Percentiles rank a stretch among this genome's conserved stretches.
These are phyloP conservation scores for Globisporangium mamillatum DNA, from an alignment of 352 stramenopile species.

Conservation along the genomic window DNA sequence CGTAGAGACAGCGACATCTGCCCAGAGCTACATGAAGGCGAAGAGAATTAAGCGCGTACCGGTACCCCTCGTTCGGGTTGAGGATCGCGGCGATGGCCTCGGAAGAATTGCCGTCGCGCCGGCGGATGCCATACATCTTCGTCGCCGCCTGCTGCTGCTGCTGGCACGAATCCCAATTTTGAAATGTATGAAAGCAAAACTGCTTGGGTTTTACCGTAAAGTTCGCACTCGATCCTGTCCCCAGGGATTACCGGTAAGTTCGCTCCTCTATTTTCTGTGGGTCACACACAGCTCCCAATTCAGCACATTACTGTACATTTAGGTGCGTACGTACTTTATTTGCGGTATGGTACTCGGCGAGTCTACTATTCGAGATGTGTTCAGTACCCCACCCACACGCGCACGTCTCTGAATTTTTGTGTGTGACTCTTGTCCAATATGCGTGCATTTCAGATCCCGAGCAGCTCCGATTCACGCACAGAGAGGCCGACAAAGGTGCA, in stretches of 20 bases:
- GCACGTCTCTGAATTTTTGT: not conserved
- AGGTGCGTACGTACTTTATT: too few relatives aligned
- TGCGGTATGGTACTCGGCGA: not conserved
- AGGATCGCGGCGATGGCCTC: conserved; percentile 62
- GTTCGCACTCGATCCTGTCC: not conserved
- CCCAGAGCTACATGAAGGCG: not conserved
- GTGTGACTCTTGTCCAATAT: conserved; percentile 25
- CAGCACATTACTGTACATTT: too few relatives aligned
- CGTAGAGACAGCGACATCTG: not conserved
- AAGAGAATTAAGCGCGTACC: conserved; percentile 22
- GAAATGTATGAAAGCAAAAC: not conserved
- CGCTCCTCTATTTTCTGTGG: not conserved
- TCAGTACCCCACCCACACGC: not conserved
- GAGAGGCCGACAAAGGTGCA: too few relatives aligned
- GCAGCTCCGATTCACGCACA: not conserved
- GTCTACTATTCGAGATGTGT: conserved; percentile 2
- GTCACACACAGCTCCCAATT: not conserved
- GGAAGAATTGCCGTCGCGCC: conserved; percentile 67
- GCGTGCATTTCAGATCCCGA: not conserved
- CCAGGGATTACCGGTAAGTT: not conserved
- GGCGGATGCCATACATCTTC: conserved; percentile 34
- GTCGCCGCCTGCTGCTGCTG: not conserved
- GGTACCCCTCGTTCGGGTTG: conserved; percentile 54
- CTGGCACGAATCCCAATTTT: conserved; percentile 3
- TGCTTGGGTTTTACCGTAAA: not conserved